Conservation (phyloP, 805 yeast genomes). For the Grigorovia humatica region DNA sequence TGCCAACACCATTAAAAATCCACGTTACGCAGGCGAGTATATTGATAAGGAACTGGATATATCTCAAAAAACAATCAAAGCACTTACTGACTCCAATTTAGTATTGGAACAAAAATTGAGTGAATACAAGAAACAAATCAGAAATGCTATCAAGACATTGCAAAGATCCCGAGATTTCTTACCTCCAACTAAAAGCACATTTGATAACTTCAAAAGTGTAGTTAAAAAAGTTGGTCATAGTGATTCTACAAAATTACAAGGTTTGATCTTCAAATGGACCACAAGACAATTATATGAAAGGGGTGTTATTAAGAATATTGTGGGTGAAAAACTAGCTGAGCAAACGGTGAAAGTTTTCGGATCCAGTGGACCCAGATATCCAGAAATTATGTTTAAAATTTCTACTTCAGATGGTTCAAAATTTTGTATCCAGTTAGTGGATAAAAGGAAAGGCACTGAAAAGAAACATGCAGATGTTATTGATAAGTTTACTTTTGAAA, state of each 20-base stretch:
- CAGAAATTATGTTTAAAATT: slow-evolving; percentile 59
- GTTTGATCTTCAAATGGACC: slow-evolving; percentile 61
- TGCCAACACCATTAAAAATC: slow-evolving; percentile 64
- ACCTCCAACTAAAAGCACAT: slow-evolving; percentile 21
- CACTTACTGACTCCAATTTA: slow-evolving; percentile 37
- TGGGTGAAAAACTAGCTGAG: slow-evolving; percentile 38
- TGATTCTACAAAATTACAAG: slow-evolving; percentile 21
- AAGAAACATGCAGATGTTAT: slow-evolving; percentile 22
- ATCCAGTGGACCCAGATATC: slow-evolving; percentile 40
- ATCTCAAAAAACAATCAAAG: slow-evolving; percentile 35
- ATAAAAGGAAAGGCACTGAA: slow-evolving; percentile 24
- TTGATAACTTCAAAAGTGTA: slow-evolving; percentile 34
- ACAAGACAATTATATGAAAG: slow-evolving; percentile 67
- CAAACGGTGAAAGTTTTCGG: slow-evolving; percentile 31
- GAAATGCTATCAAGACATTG: slow-evolving; percentile 39
- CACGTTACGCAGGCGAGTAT: slow-evolving; percentile 40
- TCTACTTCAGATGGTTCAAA: slow-evolving; percentile 66
- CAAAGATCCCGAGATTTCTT: slow-evolving; percentile 30
- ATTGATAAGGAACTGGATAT: slow-evolving; percentile 37
- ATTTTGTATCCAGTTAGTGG: slow-evolving; percentile 52
- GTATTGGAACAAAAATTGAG: slow-evolving; percentile 34
- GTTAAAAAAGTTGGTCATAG: slow-evolving; percentile 29
- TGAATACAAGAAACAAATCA: slow-evolving; percentile 38
- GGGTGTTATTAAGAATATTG: slow-evolving; percentile 51
- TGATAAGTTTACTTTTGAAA: slow-evolving; percentile 54